phyloP scores from a whole-genome alignment of 2,329 filamentous ascomycete genomes.

The Cladosporium sp. region DNA sequence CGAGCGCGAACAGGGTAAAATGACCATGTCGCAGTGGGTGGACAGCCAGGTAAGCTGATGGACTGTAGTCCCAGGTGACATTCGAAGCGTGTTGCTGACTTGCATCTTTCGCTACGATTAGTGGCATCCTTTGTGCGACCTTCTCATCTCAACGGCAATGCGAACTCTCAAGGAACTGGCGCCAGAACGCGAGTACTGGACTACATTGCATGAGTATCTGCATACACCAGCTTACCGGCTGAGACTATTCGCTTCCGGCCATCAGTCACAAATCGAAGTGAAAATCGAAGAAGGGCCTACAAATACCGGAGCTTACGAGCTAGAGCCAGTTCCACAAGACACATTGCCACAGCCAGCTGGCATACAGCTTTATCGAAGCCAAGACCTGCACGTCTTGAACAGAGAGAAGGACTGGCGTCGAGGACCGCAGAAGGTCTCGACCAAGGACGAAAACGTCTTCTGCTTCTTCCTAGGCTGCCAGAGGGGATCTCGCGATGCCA shows the following conservation, averaged over 20 bases:
- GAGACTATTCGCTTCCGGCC: neutral
- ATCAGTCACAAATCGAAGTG: neutral
- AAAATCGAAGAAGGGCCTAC: neutral
- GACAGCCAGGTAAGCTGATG: neutral
- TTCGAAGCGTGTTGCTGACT: neutral
- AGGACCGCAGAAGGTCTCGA: neutral
- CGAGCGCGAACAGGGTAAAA: neutral
- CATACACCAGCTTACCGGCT: constrained; percentile 18
- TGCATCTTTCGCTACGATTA: neutral
- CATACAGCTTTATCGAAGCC: neutral
- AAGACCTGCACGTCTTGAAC: neutral
- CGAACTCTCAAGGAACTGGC: neutral
- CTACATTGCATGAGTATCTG: constrained; percentile 14
- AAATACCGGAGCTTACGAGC: neutral
- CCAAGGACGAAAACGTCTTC: neutral
- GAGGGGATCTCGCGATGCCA: neutral
- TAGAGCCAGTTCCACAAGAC: neutral
- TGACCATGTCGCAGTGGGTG: neutral
- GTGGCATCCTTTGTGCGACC: neutral
- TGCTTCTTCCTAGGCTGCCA: constrained; percentile 7
- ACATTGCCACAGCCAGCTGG: neutral
- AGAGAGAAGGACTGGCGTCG: neutral
- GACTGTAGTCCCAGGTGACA: neutral
- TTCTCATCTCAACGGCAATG: neutral
- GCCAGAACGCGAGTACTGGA: constrained; percentile 9